Conservation (phyloP, 2,329 filamentous ascomycete genomes). For the Ramularia collo-cygni region DNA sequence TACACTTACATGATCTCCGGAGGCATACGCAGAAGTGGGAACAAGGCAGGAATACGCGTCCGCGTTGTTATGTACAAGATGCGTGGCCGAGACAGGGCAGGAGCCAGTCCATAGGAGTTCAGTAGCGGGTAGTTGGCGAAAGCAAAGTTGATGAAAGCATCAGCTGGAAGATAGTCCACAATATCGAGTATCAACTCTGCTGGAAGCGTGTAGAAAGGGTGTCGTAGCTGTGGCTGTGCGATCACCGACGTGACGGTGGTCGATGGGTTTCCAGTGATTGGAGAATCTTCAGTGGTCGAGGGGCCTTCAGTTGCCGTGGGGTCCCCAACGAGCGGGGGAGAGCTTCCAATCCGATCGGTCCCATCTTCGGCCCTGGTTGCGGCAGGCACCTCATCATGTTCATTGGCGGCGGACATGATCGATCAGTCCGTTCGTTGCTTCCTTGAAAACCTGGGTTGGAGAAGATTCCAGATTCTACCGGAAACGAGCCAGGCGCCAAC, state of each 20-base stretch:
- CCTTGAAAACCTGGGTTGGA: conserved; percentile 12
- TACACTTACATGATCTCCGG: conserved; percentile 31
- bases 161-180: conserved; percentile 34
- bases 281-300: no score
- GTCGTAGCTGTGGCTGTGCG: conserved; percentile 14
- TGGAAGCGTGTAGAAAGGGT: conserved; percentile 37
- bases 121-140: conserved; percentile 42
- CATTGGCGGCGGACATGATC: not conserved
- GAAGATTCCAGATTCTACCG: conserved; percentile 33
- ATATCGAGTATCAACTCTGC: conserved; percentile 43
- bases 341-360: no score
- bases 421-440: conserved; percentile 23
- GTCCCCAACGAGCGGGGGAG: no score
- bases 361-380: no score
- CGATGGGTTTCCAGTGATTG: not conserved
- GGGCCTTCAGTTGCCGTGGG: no score
- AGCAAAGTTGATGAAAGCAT: conserved; percentile 40
- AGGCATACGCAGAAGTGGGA: conserved; percentile 30
- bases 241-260: conserved; percentile 5
- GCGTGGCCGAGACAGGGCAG: conserved; percentile 26
- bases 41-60: conserved; percentile 24
- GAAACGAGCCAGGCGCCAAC: conserved; percentile 47
- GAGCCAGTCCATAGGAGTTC: conserved; percentile 32
- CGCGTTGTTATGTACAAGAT: conserved; percentile 27
- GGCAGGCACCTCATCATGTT: no score